Evolutionary conservation across 495 filamentous ascomycete species (phyloP).

Genomic region (Chaetomium cochliodes): DNA sequence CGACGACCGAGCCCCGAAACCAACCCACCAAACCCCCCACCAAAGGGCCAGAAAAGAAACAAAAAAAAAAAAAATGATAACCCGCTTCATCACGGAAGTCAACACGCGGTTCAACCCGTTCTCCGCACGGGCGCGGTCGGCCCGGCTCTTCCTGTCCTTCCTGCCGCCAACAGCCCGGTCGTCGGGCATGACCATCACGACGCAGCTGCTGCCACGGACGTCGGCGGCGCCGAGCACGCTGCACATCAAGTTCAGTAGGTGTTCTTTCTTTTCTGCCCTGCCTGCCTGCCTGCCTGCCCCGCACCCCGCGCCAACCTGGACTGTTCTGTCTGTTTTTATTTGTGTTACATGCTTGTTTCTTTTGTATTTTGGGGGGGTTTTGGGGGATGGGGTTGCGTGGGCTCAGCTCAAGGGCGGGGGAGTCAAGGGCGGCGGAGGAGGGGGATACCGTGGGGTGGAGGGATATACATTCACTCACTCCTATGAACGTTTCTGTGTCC

Average conservation of each 20-base stretch:
- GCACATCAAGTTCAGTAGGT: constrained; percentile 78
- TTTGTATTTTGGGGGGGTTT: no score
- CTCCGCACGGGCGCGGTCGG: constrained; percentile 68
- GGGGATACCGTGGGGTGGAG: no score
- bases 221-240: constrained; percentile 63
- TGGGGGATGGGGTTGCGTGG: no score
- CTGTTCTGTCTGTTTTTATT: not conserved
- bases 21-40: not conserved
- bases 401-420: no score
- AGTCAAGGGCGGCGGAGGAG: no score
- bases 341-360: no score
- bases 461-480: no score
- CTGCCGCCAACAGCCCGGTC: constrained; percentile 78
- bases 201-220: constrained; percentile 68
- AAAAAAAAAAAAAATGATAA: constrained; percentile 66
- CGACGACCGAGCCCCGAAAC: not conserved
- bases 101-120: constrained; percentile 91
- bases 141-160: constrained; percentile 78
- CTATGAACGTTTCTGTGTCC: no score
- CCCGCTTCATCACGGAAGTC: constrained; percentile 79
- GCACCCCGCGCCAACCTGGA: not conserved
- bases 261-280: no score
- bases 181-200: constrained; percentile 70
- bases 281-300: no score
- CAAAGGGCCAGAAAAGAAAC: not conserved